Conservation (phyloP, 176 grass and related monocot genomes). For the Aegilops speltoides region DNA sequence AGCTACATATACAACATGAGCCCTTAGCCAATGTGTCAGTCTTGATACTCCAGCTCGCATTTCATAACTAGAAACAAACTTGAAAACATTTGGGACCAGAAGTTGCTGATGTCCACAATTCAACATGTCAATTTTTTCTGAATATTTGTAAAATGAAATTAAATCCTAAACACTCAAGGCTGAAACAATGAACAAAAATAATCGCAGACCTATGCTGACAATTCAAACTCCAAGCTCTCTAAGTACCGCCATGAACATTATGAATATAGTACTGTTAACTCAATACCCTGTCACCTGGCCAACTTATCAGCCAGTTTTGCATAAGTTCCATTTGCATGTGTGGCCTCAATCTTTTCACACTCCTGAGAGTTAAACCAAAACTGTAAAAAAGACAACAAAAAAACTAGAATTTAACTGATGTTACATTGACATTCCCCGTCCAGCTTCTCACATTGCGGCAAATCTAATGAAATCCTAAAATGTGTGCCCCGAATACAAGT, state of each 20-base stretch:
- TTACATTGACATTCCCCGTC: not conserved
- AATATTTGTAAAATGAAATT: not conserved
- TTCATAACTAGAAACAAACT: not conserved
- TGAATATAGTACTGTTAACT: not conserved
- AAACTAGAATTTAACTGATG: not conserved
- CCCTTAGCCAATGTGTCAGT: too few relatives aligned
- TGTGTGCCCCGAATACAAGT: not conserved
- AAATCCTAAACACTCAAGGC: not conserved
- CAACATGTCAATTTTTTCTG: not conserved
- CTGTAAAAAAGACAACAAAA: not conserved
- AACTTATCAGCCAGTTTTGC: not conserved
- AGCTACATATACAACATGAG: not conserved
- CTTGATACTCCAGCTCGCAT: not conserved
- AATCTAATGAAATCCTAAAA: not conserved
- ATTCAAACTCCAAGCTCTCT: not conserved
- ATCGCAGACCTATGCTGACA: not conserved
- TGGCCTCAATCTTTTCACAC: not conserved
- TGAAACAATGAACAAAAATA: constrained; percentile 2
- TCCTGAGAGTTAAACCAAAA: constrained; percentile 2
- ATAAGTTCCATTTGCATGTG: not conserved
- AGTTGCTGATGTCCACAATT: not conserved
- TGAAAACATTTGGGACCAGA: not conserved
- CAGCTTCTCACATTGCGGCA: not conserved
- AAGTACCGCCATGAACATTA: not conserved
- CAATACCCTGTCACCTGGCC: not conserved